Evolutionary conservation across 306 rosid genomes (phyloP), one percentile per base, ranked within the genome.

Genomic region (Castanea sativa): DNA sequence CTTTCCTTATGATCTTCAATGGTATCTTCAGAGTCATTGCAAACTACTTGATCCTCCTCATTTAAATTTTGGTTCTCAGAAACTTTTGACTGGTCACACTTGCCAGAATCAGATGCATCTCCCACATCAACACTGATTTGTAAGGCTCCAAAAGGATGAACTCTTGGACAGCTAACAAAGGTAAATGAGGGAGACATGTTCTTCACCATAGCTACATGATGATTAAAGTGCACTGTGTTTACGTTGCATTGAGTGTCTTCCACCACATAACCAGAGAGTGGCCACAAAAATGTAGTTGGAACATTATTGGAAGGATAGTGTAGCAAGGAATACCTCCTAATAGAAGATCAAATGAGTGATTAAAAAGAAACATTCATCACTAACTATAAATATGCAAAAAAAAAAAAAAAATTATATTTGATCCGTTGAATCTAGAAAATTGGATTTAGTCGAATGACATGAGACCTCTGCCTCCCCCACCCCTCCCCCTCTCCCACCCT

Each of bases 251-350:
- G 73, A 55, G 78, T 52, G 80, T 70, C 67, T 49, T 81, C 84
- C 76, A 71, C 79, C 73, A 80, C 73, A 81, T 79, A 86, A 81
- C 80, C 84, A 57, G 82, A 69, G 60, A 77, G 77, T 0, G 73
- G 80, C 80, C 87, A 53, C 55, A 79, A 61, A 76, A 64, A 83
- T 33, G 55, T 67, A 79, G 23, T 83, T 52, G 86, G 80, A 81
- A 79, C 51, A 29, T 43, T 78, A 80, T 71, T 74, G 52, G 81
- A 73, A 80, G 86, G 56, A 56, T 76, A 73, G 52, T 68, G 69
- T 70, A 78, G 78, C 82, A 81, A 52, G n/a, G 81, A 77, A 74
- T 88, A 83, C 76, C 79, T 84, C 87, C 94, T 89, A 86, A 74
- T 58, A 71, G 35, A 87, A 75, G 71, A 53, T 67, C 73, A 81